A percentile compares a stretch with the other conserved stretches of the same genome.
phyloP scores from a whole-genome alignment of 2,329 filamentous ascomycete genomes.

The Thelonectria blattea region DNA sequence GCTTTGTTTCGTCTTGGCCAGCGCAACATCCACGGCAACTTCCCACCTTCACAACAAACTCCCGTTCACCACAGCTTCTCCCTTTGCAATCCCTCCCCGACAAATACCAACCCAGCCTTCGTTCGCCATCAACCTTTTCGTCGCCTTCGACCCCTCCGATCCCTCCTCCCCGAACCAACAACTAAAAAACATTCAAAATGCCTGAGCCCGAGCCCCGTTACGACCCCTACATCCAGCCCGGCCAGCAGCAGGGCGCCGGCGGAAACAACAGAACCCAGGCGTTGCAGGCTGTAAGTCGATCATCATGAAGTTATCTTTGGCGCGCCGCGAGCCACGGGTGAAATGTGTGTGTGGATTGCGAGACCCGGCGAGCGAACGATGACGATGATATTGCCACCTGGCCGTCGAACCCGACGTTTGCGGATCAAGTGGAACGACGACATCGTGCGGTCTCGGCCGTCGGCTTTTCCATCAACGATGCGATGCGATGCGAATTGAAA shows the following conservation, averaged over 20 bases:
- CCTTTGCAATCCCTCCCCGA: constrained; percentile 30
- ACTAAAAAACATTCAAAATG: constrained; percentile 48
- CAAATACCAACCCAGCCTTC: constrained; percentile 28
- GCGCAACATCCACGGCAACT: constrained; percentile 36
- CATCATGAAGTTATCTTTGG: constrained; percentile 17
- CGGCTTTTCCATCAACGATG: not conserved
- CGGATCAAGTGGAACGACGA: constrained; percentile 8
- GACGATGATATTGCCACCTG: constrained; percentile 22
- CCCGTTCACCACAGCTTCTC: constrained; percentile 31
- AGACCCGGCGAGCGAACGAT: constrained; percentile 19
- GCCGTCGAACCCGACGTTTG: constrained; percentile 10
- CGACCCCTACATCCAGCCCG: constrained; percentile 79
- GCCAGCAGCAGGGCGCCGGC: constrained; percentile 47
- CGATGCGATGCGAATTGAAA: constrained; percentile 7
- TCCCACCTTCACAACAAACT: constrained; percentile 34
- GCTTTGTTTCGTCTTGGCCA: constrained; percentile 40
- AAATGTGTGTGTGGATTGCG: constrained; percentile 25
- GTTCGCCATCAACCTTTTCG: constrained; percentile 15
- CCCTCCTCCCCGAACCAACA: constrained; percentile 6
- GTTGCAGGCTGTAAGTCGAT: constrained; percentile 78
- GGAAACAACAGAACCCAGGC: constrained; percentile 64
- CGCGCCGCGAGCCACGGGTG: constrained; percentile 26
- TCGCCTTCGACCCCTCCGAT: constrained; percentile 21
- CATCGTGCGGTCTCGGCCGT: not conserved
- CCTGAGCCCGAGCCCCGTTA: constrained; percentile 70